A percentile compares a stretch with the other conserved stretches of the same genome.
These are phyloP conservation scores for Elsinoe ampelina DNA, from an alignment of 2,329 filamentous ascomycete species.

Conservation along the genomic window DNA sequence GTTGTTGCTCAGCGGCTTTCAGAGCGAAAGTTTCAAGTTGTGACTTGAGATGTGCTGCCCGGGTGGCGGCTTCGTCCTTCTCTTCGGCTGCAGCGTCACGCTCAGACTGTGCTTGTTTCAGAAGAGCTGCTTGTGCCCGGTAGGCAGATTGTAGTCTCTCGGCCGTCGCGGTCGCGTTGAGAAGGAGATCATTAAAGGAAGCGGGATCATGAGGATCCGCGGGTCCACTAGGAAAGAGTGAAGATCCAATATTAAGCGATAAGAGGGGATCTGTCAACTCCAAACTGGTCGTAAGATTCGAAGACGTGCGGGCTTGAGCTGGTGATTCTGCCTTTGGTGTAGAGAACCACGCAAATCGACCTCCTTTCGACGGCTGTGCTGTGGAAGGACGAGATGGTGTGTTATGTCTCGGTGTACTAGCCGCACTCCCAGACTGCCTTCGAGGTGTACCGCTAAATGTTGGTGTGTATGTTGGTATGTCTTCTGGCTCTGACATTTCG, in stretches of 20 bases:
- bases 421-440: constrained; percentile 1
- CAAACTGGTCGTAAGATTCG: constrained; percentile 11
- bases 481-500: constrained; percentile 24
- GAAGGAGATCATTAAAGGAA: constrained; percentile 48
- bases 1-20: constrained; percentile 46
- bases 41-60: constrained; percentile 48
- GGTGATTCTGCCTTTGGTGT: constrained; percentile 17
- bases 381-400: constrained; percentile 11
- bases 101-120: constrained; percentile 45
- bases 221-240: constrained; percentile 45
- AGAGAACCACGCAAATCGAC: constrained; percentile 25
- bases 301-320: constrained; percentile 12
- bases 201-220: constrained; percentile 42
- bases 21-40: constrained; percentile 53
- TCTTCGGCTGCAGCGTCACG: constrained; percentile 52
- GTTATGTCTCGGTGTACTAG: constrained; percentile 1
- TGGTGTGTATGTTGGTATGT: constrained; percentile 29
- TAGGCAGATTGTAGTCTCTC: constrained; percentile 49
- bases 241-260: constrained; percentile 44
- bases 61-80: constrained; percentile 50
- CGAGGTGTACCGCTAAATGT: constrained; percentile 22
- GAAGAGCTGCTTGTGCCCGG: constrained; percentile 40
- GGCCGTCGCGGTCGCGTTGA: constrained; percentile 48
- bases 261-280: constrained; percentile 40
- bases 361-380: background rate